Evolutionary conservation across 208 protist species (phyloP).

Genomic region (Leishmania martiniquensis): DNA sequence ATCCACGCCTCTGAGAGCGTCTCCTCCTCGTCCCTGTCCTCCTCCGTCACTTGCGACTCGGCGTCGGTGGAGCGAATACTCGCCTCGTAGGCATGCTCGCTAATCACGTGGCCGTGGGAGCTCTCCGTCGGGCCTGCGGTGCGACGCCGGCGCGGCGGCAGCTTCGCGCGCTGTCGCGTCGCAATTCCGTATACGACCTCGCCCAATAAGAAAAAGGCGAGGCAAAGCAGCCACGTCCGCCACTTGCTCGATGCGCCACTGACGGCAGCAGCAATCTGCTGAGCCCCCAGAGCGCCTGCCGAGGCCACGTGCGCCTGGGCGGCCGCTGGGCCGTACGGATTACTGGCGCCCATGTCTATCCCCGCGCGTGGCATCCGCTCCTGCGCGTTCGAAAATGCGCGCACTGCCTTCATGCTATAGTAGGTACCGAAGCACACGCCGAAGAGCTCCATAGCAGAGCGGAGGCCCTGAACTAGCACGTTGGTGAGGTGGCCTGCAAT

Average conservation of each 20-base stretch:
- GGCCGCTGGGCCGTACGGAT: background rate
- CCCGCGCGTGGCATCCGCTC: conserved; percentile 28
- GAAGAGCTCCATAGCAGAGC: conserved; percentile 80
- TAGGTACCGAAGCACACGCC: conserved; percentile 86
- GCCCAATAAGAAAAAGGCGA: conserved; percentile 57
- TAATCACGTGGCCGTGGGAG: conserved; percentile 47
- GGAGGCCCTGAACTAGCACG: conserved; percentile 77
- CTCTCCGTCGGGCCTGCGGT: conserved; percentile 23
- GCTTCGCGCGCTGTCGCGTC: conserved; percentile 29
- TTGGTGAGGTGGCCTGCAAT: conserved; percentile 76
- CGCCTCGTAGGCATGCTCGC: conserved; percentile 44
- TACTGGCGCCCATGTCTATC: conserved; percentile 8
- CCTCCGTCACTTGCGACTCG: conserved; percentile 59
- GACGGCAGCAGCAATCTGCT: conserved; percentile 13
- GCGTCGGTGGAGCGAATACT: conserved; percentile 44
- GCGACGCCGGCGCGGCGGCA: conserved; percentile 18
- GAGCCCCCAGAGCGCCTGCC: conserved; percentile 2
- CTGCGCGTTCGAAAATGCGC: conserved; percentile 61
- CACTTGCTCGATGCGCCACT: conserved; percentile 30
- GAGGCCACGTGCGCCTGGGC: conserved; percentile 14
- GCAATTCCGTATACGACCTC: conserved; percentile 62
- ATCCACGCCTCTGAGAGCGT: conserved; percentile 27
- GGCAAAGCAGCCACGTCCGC: conserved; percentile 61
- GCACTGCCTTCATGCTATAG: conserved; percentile 86
- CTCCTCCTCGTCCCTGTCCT: conserved; percentile 20